A percentile compares a stretch with the other conserved stretches of the same genome.
Evolutionary conservation across 2,329 filamentous ascomycete species (phyloP).

Genomic region (Penicillium sp.): DNA sequence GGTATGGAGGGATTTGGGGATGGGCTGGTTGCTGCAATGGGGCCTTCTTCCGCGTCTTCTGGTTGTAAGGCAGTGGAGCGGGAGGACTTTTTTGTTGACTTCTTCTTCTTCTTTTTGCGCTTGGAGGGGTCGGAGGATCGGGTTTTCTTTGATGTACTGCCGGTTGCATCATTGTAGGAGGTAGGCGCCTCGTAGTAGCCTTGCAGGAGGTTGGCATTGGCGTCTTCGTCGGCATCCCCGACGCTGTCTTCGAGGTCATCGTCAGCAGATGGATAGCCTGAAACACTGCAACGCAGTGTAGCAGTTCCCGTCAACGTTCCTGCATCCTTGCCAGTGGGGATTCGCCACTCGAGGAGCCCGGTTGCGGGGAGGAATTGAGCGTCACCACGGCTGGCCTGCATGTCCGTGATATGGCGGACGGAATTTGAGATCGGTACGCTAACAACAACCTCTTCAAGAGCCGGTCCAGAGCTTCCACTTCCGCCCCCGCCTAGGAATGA

Average conservation of each 20-base stretch:
- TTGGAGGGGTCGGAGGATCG: slow-evolving; percentile 28
- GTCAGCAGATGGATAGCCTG: slow-evolving; percentile 57
- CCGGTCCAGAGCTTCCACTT: slow-evolving; percentile 58
- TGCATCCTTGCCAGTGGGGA: slow-evolving; percentile 70
- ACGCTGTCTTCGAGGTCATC: slow-evolving; percentile 48
- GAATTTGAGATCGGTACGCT: slow-evolving; percentile 73
- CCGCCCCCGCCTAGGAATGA: slow-evolving; percentile 51
- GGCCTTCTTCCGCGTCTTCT: slow-evolving; percentile 16
- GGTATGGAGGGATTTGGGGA: slow-evolving; percentile 23
- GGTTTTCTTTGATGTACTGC: slow-evolving; percentile 23
- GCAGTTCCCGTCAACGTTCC: slow-evolving; percentile 65
- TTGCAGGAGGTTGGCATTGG: slow-evolving; percentile 42
- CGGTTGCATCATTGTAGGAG: slow-evolving; percentile 28
- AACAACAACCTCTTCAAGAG: slow-evolving; percentile 73
- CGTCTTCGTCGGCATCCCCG: slow-evolving; percentile 31
- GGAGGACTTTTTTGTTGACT: slow-evolving; percentile 34
- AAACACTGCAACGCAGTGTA: slow-evolving; percentile 74
- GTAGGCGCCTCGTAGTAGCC: slow-evolving; percentile 47
- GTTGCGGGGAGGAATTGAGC: slow-evolving; percentile 75
- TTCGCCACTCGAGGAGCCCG: slow-evolving; percentile 73
- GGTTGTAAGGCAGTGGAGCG: slow-evolving; percentile 16
- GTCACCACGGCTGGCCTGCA: slow-evolving; percentile 77
- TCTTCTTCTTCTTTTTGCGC: slow-evolving; percentile 38
- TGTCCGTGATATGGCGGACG: slow-evolving; percentile 79
- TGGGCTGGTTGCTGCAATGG: slow-evolving; percentile 17